Evolutionary conservation across 129 eudicot genomes (phyloP).

Genomic region (Tagetes erecta): DNA sequence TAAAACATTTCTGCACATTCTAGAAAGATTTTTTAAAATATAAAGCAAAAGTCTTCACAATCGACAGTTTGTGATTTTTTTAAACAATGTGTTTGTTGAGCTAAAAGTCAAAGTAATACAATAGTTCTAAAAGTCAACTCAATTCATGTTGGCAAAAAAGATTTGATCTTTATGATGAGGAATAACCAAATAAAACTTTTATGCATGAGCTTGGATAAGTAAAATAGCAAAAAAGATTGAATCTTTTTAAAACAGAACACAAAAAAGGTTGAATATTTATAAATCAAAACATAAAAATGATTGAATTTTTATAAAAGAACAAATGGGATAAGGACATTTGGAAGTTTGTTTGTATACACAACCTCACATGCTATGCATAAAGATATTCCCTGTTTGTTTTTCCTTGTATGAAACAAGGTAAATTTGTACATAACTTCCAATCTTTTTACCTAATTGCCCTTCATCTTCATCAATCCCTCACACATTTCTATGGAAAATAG

Average conservation of each 20-base stretch:
- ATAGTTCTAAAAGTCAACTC: not conserved
- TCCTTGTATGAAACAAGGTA: constrained; percentile 39
- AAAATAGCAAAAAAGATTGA: not conserved
- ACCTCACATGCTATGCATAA: constrained; percentile 37
- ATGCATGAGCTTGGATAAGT: not conserved
- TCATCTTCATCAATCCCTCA: constrained; percentile 21
- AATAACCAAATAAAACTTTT: not conserved
- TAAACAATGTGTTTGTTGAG: constrained; percentile 1
- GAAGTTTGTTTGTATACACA: constrained; percentile 38
- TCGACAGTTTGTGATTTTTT: not conserved
- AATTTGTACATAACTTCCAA: constrained; percentile 27
- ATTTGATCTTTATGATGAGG: constrained; percentile 1
- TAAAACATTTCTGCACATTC: not conserved
- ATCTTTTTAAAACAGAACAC: not conserved
- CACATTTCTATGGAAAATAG: constrained; percentile 16
- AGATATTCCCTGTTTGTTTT: constrained; percentile 37
- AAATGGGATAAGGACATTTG: constrained; percentile 28
- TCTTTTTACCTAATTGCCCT: constrained; percentile 27
- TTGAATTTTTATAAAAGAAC: constrained; percentile 13
- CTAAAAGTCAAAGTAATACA: constrained; percentile 2
- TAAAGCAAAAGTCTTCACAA: constrained; percentile 1
- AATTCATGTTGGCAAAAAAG: constrained; percentile 2
- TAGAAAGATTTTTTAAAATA: not conserved
- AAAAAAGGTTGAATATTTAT: constrained; percentile 3
- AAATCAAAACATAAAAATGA: not conserved